Evolutionary conservation across 345 rosid species (phyloP), one percentile per base, ranked within the genome.

Genomic region (Clarkia xantiana): DNA sequence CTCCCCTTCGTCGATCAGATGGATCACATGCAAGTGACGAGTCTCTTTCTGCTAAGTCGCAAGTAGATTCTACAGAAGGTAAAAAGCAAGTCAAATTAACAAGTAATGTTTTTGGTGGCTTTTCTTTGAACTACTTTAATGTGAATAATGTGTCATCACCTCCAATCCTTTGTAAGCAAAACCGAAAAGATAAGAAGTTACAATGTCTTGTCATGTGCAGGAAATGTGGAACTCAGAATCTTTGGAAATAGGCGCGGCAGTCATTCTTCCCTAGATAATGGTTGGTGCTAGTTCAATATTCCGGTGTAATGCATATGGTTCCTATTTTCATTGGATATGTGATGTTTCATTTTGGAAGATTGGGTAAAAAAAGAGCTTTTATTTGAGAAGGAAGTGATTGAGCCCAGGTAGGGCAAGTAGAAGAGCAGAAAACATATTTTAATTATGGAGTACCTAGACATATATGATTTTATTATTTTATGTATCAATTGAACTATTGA

Each of bases 11-110:
- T 25, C 74, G 67, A 56, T 72, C 75, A 17, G 78, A 77, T 59
- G 84, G 81, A 56, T 65, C 76, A 18, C 68, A 51, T 75, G 78
- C 71, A 34, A 75, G 74, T 70, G 84, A 77, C 49, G 80, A 76
- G 60, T 63, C 75, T 18, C 54, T 74, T 29, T 60, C 65, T 49
- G 54, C 56, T 16, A 60, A 49, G 52, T 45, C 60, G 13, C 34
- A 41, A 14, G 49, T 68, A 18, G 69, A 62, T 55, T 44, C 52
- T 54, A 59, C 54, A 50, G 67, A 68, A 60, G 73, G 77, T 68
- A 29, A 4, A 29, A 29, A 29, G 36, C 36, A 29, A 29, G 9
- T 29, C 5, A 29, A 29, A 3, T 29, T 29, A 1, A 29, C 36
- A 29, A 29, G 1, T 29, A 5, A 22, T 22, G 25, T 5, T 29